Evolutionary conservation across 176 grass and related monocot species (phyloP).

Genomic region (Carex parvula): DNA sequence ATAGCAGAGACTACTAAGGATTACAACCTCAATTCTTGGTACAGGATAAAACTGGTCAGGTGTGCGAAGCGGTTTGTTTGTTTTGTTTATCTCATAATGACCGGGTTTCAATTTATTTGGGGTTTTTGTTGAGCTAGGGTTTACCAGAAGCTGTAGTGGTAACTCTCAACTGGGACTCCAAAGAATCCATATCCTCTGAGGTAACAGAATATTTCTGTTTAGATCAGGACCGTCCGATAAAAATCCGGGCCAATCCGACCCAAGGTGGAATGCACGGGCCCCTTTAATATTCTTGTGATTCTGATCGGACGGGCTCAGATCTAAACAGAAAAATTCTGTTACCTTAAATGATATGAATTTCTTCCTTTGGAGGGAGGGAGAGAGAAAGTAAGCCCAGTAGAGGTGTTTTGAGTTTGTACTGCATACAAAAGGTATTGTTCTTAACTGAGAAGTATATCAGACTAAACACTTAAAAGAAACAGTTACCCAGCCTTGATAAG

Average conservation of each 20-base stretch:
- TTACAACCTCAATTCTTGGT: background rate
- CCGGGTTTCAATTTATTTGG: background rate
- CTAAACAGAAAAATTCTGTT: too few relatives aligned
- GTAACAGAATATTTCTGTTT: too few relatives aligned
- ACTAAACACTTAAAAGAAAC: background rate
- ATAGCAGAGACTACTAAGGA: background rate
- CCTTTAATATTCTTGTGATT: too few relatives aligned
- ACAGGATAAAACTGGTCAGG: background rate
- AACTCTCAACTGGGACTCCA: background rate
- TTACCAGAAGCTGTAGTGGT: background rate
- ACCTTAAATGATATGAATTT: too few relatives aligned
- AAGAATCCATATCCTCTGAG: too few relatives aligned
- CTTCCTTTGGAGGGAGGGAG: background rate
- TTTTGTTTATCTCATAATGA: background rate
- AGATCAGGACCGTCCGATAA: too few relatives aligned
- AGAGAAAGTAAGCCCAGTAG: background rate
- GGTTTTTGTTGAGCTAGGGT: background rate
- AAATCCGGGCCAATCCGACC: too few relatives aligned
- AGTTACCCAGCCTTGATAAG: slow-evolving; percentile 66
- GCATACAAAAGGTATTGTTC: background rate
- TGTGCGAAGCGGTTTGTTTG: background rate
- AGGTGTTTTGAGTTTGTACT: too few relatives aligned
- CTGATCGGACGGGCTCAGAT: too few relatives aligned
- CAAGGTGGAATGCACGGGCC: too few relatives aligned
- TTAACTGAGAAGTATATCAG: background rate